A percentile compares a stretch with the other conserved stretches of the same genome.
Evolutionary conservation across 2,329 filamentous ascomycete species (phyloP).

Genomic region (Colletotrichum sublineola): DNA sequence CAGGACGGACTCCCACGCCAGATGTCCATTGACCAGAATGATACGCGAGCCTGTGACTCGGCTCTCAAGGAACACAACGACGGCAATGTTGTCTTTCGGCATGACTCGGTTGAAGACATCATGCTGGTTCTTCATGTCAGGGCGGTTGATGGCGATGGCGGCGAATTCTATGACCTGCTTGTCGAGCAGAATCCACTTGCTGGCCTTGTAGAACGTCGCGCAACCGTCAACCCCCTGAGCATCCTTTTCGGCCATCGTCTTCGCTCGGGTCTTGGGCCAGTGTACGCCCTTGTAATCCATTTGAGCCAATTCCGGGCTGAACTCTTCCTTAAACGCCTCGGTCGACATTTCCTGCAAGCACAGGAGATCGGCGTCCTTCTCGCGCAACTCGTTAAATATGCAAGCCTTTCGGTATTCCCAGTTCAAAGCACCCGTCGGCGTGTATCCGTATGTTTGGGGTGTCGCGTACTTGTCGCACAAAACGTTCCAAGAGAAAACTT

Average conservation of each 20-base stretch:
- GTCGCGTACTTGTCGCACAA: constrained; percentile 95
- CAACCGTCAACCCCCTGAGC: constrained; percentile 94
- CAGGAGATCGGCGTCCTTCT: constrained; percentile 87
- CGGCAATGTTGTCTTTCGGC: constrained; percentile 97
- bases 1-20: constrained; percentile 92
- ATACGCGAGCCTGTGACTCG: constrained; percentile 88
- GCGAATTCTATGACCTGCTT: constrained; percentile 95
- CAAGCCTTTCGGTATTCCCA: constrained; percentile 90
- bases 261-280: constrained; percentile 89
- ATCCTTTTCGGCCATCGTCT: constrained; percentile 92
- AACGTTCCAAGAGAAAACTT: constrained; percentile 94
- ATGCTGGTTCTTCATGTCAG: constrained; percentile 96
- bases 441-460: constrained; percentile 87
- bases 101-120: constrained; percentile 99
- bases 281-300: constrained; percentile 95
- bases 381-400: constrained; percentile 85
- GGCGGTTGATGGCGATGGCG: constrained; percentile 90
- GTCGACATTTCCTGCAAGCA: constrained; percentile 95
- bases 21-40: constrained; percentile 93
- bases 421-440: constrained; percentile 81
- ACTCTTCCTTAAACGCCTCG: constrained; percentile 91
- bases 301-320: constrained; percentile 87
- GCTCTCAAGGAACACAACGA: constrained; percentile 93
- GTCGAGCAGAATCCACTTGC: constrained; percentile 93
- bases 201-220: constrained; percentile 95